A percentile compares a stretch with the other conserved stretches of the same genome.
Evolutionary conservation across 1,284 basidiomycete species (phyloP).

Genomic region (Ganoderma multipileum): DNA sequence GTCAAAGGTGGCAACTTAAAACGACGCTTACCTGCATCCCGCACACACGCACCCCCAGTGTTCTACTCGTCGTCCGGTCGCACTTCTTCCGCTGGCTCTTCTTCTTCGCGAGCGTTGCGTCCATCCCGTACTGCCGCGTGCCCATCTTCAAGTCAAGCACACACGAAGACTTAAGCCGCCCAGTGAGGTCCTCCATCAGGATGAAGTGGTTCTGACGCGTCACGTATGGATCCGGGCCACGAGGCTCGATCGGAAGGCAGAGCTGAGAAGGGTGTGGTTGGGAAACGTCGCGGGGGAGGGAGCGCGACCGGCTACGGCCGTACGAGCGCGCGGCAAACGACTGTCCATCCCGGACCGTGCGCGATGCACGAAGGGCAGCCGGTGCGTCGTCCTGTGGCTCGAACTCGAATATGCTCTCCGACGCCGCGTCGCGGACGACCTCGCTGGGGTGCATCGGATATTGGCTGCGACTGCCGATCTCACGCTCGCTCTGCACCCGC

Average conservation of each 20-base stretch:
- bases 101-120: slow-evolving; percentile 93
- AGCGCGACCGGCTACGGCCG: slow-evolving; percentile 63
- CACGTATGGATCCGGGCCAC: slow-evolving; percentile 45
- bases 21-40: slow-evolving; percentile 91
- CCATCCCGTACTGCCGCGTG: slow-evolving; percentile 97
- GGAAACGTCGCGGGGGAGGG: slow-evolving; percentile 39
- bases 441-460: slow-evolving; percentile 26
- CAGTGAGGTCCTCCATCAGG: slow-evolving; percentile 98
- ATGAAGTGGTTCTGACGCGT: slow-evolving; percentile 97
- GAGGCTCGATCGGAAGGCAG: slow-evolving; percentile 33
- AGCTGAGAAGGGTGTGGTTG: slow-evolving; percentile 13
- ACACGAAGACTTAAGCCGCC: slow-evolving; percentile 91
- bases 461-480: slow-evolving; percentile 28
- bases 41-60: slow-evolving; percentile 92
- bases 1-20: slow-evolving; percentile 15
- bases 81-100: slow-evolving; percentile 99
- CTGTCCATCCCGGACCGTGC: slow-evolving; percentile 23
- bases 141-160: slow-evolving; percentile 99
- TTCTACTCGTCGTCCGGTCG: slow-evolving; percentile 92
- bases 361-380: neutral
- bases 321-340: slow-evolving; percentile 43
- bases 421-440: slow-evolving; percentile 26
- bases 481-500: slow-evolving; percentile 65
- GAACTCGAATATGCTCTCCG: slow-evolving; percentile 54
- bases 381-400: slow-evolving; percentile 44